Conservation (phyloP, 352 stramenopile genomes). For the Pythium angustatum region DNA sequence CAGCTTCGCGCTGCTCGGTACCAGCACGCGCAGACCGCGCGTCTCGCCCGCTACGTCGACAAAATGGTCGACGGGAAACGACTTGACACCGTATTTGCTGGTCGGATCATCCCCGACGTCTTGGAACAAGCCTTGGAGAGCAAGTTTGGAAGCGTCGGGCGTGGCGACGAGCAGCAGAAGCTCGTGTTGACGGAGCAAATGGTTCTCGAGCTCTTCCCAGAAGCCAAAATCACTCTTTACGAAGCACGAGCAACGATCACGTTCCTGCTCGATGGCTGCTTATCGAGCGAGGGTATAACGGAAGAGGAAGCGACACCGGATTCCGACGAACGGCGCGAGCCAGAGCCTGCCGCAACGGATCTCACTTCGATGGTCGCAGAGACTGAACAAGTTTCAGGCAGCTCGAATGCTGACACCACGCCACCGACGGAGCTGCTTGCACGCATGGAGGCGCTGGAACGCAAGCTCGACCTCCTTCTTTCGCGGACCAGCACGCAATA, state of each 20-base stretch:
- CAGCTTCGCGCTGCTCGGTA: conserved; percentile 8
- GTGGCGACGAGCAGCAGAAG: background rate
- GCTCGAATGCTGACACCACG: background rate
- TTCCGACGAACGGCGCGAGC: background rate
- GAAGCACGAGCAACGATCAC: conserved; percentile 19
- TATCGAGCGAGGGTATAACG: background rate
- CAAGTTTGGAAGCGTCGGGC: background rate
- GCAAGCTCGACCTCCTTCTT: conserved; percentile 28
- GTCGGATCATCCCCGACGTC: conserved; percentile 23
- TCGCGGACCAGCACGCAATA: background rate
- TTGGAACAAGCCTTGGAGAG: conserved; percentile 16
- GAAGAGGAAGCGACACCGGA: conserved; percentile 6
- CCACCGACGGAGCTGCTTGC: background rate
- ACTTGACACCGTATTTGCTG: conserved; percentile 9
- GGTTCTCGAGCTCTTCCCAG: conserved; percentile 18
- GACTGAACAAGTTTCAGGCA: background rate
- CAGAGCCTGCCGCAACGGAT: background rate
- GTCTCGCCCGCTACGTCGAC: background rate
- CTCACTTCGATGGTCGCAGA: background rate
- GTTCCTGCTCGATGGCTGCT: conserved; percentile 19
- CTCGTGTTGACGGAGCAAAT: conserved; percentile 10
- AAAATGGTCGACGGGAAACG: background rate
- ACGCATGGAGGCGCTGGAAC: conserved; percentile 24
- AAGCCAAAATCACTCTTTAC: conserved; percentile 6
- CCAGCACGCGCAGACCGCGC: background rate